phyloP scores from a whole-genome alignment of 305 asterid genomes.

The Striga hermonthica region DNA sequence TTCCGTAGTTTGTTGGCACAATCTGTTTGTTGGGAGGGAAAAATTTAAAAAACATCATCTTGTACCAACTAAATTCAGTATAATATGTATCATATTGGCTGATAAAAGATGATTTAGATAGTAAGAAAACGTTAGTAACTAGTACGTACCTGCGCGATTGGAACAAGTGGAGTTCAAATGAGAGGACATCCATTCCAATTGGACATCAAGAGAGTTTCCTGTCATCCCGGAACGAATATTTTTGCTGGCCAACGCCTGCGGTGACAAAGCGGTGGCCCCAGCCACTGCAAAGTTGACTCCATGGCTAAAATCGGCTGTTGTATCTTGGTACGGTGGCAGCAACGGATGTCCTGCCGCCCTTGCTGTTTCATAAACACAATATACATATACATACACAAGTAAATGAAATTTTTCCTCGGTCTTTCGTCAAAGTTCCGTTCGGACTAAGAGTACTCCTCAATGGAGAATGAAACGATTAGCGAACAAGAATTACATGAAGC shows the following conservation, averaged over 20 bases:
- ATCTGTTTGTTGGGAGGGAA: conserved; percentile 14
- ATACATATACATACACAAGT: too few species aligned
- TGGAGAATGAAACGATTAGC: too few species aligned
- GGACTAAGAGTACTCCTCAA: too few species aligned
- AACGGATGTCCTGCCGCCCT: conserved; percentile 21
- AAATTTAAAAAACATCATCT: too few species aligned
- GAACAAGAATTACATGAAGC: too few species aligned
- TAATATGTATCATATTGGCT: too few species aligned
- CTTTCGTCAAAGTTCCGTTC: too few species aligned
- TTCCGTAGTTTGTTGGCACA: conserved; percentile 16
- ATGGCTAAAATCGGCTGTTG: neutral
- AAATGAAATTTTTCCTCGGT: too few species aligned
- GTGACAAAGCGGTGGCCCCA: conserved; percentile 35
- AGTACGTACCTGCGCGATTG: conserved; percentile 5
- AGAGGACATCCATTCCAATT: conserved; percentile 38
- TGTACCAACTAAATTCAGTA: neutral
- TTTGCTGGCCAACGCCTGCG: neutral
- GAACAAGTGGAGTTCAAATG: conserved; percentile 31
- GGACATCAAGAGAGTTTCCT: conserved; percentile 32
- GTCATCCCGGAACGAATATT: conserved; percentile 17
- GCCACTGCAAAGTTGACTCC: conserved; percentile 39
- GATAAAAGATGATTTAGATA: too few species aligned
- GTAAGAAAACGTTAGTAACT: too few species aligned
- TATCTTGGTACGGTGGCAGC: conserved; percentile 7
- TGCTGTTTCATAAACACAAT: neutral